phyloP scores from a whole-genome alignment of 169 alveolate genomes.

The Plasmodium blacklocki region DNA sequence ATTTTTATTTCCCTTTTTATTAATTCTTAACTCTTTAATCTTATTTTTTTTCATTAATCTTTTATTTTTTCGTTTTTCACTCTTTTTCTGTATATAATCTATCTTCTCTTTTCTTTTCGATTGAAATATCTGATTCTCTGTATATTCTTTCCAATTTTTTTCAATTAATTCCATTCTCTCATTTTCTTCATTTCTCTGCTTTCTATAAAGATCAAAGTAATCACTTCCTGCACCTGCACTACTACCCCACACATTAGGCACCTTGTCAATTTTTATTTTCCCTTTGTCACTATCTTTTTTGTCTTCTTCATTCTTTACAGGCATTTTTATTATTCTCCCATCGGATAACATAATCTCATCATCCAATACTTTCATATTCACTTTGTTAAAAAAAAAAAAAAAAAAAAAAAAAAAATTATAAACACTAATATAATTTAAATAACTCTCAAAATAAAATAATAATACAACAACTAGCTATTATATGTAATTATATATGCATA shows the following conservation, averaged over 20 bases:
- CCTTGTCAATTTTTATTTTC: slow-evolving; percentile 75
- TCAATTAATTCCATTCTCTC: slow-evolving; percentile 78
- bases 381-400: background rate
- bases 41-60: slow-evolving; percentile 78
- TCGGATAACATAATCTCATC: slow-evolving; percentile 79
- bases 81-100: slow-evolving; percentile 76
- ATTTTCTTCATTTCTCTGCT: slow-evolving; percentile 76
- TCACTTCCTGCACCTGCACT: slow-evolving; percentile 89
- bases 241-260: slow-evolving; percentile 86
- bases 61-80: slow-evolving; percentile 76
- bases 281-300: slow-evolving; percentile 64
- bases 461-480: too few species aligned
- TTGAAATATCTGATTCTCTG: slow-evolving; percentile 81
- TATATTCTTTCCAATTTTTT: slow-evolving; percentile 77
- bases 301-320: slow-evolving; percentile 40
- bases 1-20: slow-evolving; percentile 30
- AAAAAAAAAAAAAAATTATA: background rate
- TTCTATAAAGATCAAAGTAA: slow-evolving; percentile 81
- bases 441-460: too few species aligned
- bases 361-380: slow-evolving; percentile 61
- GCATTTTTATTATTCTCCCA: slow-evolving; percentile 77
- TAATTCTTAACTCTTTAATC: slow-evolving; percentile 26
- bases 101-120: slow-evolving; percentile 76
- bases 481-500: too few species aligned
- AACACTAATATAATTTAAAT: too few species aligned